phyloP scores from a whole-genome alignment of 2,329 filamentous ascomycete species.

The Penicillium crustosum region DNA sequence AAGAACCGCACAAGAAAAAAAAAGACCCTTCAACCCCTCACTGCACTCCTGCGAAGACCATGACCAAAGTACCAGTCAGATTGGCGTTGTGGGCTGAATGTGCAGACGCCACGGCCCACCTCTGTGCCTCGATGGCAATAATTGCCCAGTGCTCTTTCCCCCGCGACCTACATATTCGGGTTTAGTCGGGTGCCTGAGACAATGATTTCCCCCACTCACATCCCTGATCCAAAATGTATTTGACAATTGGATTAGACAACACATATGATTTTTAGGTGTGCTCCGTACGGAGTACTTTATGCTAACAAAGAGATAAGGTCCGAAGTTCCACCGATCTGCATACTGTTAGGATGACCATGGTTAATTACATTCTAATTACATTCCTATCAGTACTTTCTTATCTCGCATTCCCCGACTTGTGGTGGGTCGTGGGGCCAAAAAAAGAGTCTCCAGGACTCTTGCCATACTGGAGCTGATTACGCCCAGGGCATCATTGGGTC shows the following conservation, averaged over 20 bases:
- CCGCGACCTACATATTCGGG: slow-evolving; percentile 2
- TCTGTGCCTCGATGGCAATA: background rate
- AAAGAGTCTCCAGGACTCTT: background rate
- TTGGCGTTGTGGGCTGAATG: slow-evolving; percentile 4
- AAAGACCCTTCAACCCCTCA: background rate
- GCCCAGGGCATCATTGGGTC: background rate
- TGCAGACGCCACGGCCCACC: slow-evolving; percentile 14
- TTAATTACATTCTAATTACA: slow-evolving; percentile 27
- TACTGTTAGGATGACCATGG: slow-evolving; percentile 26
- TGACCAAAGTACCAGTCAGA: slow-evolving; percentile 12
- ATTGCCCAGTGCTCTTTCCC: background rate
- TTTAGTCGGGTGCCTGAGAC: slow-evolving; percentile 8
- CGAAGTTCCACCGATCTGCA: slow-evolving; percentile 13
- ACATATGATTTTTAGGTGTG: background rate
- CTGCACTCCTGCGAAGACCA: background rate
- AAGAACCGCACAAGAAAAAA: slow-evolving; percentile 24
- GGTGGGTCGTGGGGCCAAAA: slow-evolving; percentile 17
- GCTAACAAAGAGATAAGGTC: slow-evolving; percentile 15
- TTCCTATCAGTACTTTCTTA: slow-evolving; percentile 29
- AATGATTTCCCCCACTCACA: background rate
- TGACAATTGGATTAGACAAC: slow-evolving; percentile 4
- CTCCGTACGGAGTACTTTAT: background rate
- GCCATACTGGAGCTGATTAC: background rate
- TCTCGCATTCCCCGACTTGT: slow-evolving; percentile 16
- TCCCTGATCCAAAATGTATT: background rate